A percentile compares a stretch with the other conserved stretches of the same genome.
Evolutionary conservation across 2,329 filamentous ascomycete species (phyloP).

Genomic region (Xylariaceae sp.): DNA sequence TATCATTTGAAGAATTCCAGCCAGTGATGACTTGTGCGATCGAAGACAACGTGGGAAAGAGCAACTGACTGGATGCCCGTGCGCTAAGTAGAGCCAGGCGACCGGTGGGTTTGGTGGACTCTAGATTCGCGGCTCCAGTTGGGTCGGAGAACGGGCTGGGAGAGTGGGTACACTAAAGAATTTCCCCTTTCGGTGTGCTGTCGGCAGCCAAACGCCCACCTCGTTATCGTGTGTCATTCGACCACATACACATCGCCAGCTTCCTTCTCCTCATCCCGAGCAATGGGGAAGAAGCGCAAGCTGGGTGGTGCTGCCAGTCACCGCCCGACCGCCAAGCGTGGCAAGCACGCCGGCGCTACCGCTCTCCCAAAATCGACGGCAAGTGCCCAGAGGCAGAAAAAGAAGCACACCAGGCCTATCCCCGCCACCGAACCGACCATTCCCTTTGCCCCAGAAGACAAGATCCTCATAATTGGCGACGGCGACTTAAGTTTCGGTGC

Average conservation of each 20-base stretch:
- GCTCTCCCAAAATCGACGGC: neutral
- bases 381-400: constrained; percentile 11
- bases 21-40: too few species aligned
- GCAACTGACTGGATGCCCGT: too few species aligned
- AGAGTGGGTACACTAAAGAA: too few species aligned
- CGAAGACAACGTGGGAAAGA: too few species aligned
- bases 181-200: too few species aligned
- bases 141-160: too few species aligned
- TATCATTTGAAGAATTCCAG: too few species aligned
- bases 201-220: too few species aligned
- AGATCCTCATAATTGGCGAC: constrained; percentile 74
- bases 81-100: too few species aligned
- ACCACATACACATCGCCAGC: constrained; percentile 3
- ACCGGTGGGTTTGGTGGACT: too few species aligned
- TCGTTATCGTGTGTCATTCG: constrained; percentile 21
- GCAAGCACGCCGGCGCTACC: constrained; percentile 4
- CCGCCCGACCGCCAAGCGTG: constrained; percentile 12
- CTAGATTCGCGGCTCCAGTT: too few species aligned
- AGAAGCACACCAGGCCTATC: neutral
- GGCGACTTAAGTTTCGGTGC: constrained; percentile 76
- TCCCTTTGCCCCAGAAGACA: constrained; percentile 62
- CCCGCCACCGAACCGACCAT: constrained; percentile 47
- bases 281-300: constrained; percentile 42
- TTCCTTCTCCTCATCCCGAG: constrained; percentile 25
- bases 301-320: constrained; percentile 3